Base-by-base conservation (phyloP, 73 alveolate species). In the Stentor coeruleus region DNA sequence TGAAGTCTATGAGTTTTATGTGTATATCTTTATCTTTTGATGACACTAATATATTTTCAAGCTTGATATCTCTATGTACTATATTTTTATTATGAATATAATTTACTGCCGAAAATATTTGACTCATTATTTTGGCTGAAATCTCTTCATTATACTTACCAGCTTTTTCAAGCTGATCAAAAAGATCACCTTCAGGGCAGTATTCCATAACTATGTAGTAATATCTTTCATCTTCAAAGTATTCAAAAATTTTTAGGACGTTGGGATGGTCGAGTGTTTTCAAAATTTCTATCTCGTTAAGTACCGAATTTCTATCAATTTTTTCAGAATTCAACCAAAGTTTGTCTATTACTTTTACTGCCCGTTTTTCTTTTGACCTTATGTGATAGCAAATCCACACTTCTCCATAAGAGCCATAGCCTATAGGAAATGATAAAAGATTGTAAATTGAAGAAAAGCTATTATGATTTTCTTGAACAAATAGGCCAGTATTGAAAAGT, bases 11-110 rank as follows among this genome's bases (percentile, higher is more conserved):
- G 1, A 95, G 72, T 81, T 93, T 91, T 39, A 94, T 72, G 55
- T 88, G 94, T 0, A 96, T 91, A 28, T 81, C 76, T 31, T 92
- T 95, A 15, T 83, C 55, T 35, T 87, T 88, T 74, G 86, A 90
- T 20, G 87, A 93, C 92, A 95, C 86, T 77, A 95, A 81, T 39
- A 95, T 94, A 87, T 95, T 95, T 86, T 95, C 98, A 2, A 96
- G 98, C 82, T 95, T 95, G 74, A 95, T 83, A 90, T 95, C 99
- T 81, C 99, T 92, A 87, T 96, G 98, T 26, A 94, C 95, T 39
- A 96, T 92, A 3, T 96, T 97, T 59, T 84, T 89, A 58, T 92
- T 85, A 86, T 96, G 99, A 72, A 93, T 90, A 90, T 92, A 92
- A 2, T 92, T 86, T 20, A 92, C 86, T 28, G 96, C 96, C 59